phyloP scores from a whole-genome alignment of 139 green algal species.

The Penium margaritaceum region DNA sequence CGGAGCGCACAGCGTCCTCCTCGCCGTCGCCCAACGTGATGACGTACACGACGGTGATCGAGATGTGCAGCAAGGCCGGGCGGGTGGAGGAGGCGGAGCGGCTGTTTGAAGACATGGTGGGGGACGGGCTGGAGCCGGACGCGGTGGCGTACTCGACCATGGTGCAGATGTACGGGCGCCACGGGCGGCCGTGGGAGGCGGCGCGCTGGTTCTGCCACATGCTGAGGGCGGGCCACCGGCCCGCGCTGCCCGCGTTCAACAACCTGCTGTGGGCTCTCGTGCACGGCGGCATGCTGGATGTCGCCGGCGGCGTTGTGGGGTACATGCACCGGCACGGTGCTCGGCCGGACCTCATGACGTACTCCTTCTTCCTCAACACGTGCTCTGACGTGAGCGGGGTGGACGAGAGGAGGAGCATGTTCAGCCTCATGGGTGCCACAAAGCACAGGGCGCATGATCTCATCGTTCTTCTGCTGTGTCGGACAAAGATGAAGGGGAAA shows the following conservation, averaged over 20 bases:
- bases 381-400: no score
- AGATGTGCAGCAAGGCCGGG: slow-evolving; percentile 6
- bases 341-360: slow-evolving; percentile 9
- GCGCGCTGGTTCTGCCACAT: slow-evolving; percentile 15
- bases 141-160: slow-evolving; percentile 18
- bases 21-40: neutral
- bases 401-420: no score
- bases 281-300: neutral
- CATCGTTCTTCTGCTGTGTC: no score
- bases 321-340: neutral
- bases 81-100: slow-evolving; percentile 7
- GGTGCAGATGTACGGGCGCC: slow-evolving; percentile 26
- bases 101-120: slow-evolving; percentile 26
- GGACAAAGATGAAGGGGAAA: no score
- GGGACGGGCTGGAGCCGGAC: slow-evolving; percentile 7
- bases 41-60: slow-evolving; percentile 14
- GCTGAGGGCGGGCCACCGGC: slow-evolving; percentile 1
- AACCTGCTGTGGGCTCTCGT: slow-evolving; percentile 14
- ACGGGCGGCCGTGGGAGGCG: neutral
- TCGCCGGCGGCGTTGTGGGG: slow-evolving; percentile 3
- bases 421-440: no score
- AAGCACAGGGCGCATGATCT: no score
- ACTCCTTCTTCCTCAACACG: slow-evolving; percentile 10
- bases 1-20: no score
- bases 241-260: slow-evolving; percentile 18